These are phyloP conservation scores for Pseudopithomyces maydicus DNA, from an alignment of 2,329 filamentous ascomycete genomes.

Conservation along the genomic window DNA sequence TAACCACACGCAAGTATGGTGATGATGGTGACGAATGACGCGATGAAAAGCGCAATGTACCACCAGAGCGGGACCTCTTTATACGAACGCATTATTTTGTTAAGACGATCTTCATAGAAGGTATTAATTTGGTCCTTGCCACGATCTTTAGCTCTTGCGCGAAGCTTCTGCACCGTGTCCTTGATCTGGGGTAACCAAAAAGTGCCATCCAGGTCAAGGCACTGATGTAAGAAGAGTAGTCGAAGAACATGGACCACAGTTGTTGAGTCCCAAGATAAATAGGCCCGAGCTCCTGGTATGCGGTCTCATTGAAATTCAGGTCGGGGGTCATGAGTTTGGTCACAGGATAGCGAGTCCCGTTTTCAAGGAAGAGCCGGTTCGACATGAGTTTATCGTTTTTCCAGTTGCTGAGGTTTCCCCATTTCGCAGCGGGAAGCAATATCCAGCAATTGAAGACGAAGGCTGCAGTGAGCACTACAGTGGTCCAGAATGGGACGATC, in stretches of 20 bases:
- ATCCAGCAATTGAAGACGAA: slow-evolving; percentile 64
- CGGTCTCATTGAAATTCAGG: slow-evolving; percentile 56
- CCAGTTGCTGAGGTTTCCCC: slow-evolving; percentile 59
- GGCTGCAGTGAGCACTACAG: slow-evolving; percentile 60
- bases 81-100: slow-evolving; percentile 62
- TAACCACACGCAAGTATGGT: slow-evolving; percentile 57
- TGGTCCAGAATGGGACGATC: slow-evolving; percentile 64
- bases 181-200: slow-evolving; percentile 60
- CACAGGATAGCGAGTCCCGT: slow-evolving; percentile 55
- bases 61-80: slow-evolving; percentile 65
- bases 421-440: slow-evolving; percentile 63
- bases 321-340: slow-evolving; percentile 49
- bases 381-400: slow-evolving; percentile 61
- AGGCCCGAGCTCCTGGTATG: slow-evolving; percentile 55
- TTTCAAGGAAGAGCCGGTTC: slow-evolving; percentile 59
- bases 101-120: slow-evolving; percentile 64
- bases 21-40: slow-evolving; percentile 57
- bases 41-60: slow-evolving; percentile 58
- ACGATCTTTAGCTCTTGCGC: slow-evolving; percentile 34
- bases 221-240: slow-evolving; percentile 64
- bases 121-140: slow-evolving; percentile 50
- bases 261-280: slow-evolving; percentile 64
- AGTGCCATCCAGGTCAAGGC: slow-evolving; percentile 64
- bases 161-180: slow-evolving; percentile 52
- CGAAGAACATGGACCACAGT: slow-evolving; percentile 65